Percentiles rank a stretch among this genome's conserved stretches.
phyloP scores from a whole-genome alignment of 2,329 filamentous ascomycete species.

The Cladobotryum protrusum region DNA sequence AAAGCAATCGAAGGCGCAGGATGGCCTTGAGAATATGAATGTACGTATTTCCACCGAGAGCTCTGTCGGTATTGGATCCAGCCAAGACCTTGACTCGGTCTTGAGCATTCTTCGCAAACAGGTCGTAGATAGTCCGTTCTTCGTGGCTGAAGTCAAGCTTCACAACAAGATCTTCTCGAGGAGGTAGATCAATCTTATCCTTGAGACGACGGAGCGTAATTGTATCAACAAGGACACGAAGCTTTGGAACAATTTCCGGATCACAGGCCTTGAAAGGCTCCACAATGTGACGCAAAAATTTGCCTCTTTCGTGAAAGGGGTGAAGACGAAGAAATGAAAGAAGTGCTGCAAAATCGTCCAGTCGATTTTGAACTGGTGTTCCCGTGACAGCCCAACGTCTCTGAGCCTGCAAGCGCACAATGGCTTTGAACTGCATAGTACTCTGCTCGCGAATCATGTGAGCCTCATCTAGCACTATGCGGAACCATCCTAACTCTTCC shows the following conservation, averaged over 20 bases:
- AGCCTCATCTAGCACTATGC: slow-evolving; percentile 89
- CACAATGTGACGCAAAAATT: slow-evolving; percentile 75
- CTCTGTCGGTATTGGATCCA: slow-evolving; percentile 50
- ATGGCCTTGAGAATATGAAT: slow-evolving; percentile 91
- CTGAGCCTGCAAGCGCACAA: slow-evolving; percentile 70
- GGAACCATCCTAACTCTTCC: slow-evolving; percentile 81
- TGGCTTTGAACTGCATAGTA: slow-evolving; percentile 77
- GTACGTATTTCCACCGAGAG: slow-evolving; percentile 78
- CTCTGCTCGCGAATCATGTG: slow-evolving; percentile 86
- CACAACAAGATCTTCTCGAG: slow-evolving; percentile 65
- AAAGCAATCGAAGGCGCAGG: slow-evolving; percentile 79
- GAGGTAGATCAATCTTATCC: slow-evolving; percentile 79
- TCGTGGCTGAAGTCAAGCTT: slow-evolving; percentile 68
- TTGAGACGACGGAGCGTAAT: slow-evolving; percentile 88
- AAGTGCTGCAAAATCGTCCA: slow-evolving; percentile 83
- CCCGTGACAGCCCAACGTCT: slow-evolving; percentile 96
- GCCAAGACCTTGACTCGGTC: slow-evolving; percentile 72
- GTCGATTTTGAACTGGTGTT: slow-evolving; percentile 87
- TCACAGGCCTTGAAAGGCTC: slow-evolving; percentile 83
- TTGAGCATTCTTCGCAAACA: slow-evolving; percentile 75
- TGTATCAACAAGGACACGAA: slow-evolving; percentile 87
- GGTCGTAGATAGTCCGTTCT: slow-evolving; percentile 73
- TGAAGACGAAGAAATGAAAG: slow-evolving; percentile 78
- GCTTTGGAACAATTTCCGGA: slow-evolving; percentile 72
- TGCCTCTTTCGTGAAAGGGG: slow-evolving; percentile 73